Percentiles rank a stretch among this genome's conserved stretches.
Evolutionary conservation across 1,284 basidiomycete genomes (phyloP).

Genomic region (Malassezia yamatoensis): DNA sequence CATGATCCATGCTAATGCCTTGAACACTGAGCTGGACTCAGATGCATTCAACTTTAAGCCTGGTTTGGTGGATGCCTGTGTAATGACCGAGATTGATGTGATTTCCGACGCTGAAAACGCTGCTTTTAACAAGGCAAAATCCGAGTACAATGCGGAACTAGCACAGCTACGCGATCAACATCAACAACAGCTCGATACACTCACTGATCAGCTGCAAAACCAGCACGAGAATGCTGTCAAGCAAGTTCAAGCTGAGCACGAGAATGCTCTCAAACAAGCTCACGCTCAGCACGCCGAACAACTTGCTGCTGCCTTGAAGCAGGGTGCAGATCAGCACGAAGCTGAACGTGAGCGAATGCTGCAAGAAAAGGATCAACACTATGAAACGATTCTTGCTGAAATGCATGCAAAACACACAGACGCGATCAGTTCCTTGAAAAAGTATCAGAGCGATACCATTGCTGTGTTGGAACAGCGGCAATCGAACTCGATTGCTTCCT

Average conservation of each 20-base stretch:
- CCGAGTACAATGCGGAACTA: neutral
- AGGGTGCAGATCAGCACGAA: neutral
- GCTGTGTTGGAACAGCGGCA: neutral
- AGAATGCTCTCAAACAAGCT: neutral
- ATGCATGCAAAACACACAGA: neutral
- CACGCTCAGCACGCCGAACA: neutral
- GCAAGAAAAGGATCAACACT: neutral
- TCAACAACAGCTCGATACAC: neutral
- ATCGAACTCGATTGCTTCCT: neutral
- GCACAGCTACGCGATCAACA: neutral
- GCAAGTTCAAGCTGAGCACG: neutral
- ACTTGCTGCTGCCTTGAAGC: neutral
- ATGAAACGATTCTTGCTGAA: neutral
- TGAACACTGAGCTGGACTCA: constrained; percentile 11
- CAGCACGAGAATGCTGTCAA: neutral
- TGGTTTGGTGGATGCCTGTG: constrained; percentile 3
- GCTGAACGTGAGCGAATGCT: neutral
- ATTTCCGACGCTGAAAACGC: neutral
- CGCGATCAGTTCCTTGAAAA: neutral
- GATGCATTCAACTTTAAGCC: constrained; percentile 1
- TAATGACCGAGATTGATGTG: constrained; percentile 7
- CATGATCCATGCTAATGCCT: neutral
- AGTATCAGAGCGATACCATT: neutral
- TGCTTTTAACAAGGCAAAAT: neutral
- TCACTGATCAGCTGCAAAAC: neutral